These are phyloP conservation scores for Pseudohalonectria lignicola DNA, from an alignment of 2,329 filamentous ascomycete species.

Conservation along the genomic window DNA sequence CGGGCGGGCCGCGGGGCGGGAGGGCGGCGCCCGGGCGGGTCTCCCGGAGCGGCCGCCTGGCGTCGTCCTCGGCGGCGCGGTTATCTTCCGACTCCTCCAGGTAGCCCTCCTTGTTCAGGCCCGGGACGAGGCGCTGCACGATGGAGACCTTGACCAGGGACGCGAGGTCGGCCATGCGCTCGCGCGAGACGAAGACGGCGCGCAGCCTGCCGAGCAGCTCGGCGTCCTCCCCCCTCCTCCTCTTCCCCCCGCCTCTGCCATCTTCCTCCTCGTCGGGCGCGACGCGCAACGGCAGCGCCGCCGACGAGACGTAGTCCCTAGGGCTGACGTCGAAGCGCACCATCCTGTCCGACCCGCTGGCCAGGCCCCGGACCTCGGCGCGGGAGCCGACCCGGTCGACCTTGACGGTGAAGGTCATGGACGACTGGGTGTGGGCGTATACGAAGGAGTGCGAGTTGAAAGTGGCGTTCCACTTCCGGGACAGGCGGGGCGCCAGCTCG, in stretches of 20 bases:
- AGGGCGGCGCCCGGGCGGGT: conserved; percentile 18
- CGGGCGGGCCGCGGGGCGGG: conserved; percentile 18
- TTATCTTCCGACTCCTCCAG: conserved; percentile 41
- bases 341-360: conserved; percentile 70
- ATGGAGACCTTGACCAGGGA: conserved; percentile 65
- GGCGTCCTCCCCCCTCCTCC: conserved; percentile 8
- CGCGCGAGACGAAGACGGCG: conserved; percentile 62
- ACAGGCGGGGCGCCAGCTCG: conserved; percentile 49
- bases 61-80: conserved; percentile 25
- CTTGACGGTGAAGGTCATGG: conserved; percentile 74
- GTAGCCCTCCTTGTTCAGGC: conserved; percentile 64
- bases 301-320: conserved; percentile 62
- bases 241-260: conserved; percentile 8
- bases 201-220: conserved; percentile 36
- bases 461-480: conserved; percentile 68
- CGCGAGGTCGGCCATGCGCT: conserved; percentile 57
- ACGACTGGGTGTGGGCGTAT: conserved; percentile 77
- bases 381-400: conserved; percentile 73
- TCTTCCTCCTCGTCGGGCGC: conserved; percentile 22
- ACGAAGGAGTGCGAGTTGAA: conserved; percentile 67
- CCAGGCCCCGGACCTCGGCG: conserved; percentile 72
- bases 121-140: conserved; percentile 73
- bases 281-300: conserved; percentile 45
- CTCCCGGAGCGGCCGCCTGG: conserved; percentile 23
- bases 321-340: conserved; percentile 63